These are phyloP conservation scores for Fistulifera solaris DNA, from an alignment of 108 stramenopile species.

Conservation along the genomic window DNA sequence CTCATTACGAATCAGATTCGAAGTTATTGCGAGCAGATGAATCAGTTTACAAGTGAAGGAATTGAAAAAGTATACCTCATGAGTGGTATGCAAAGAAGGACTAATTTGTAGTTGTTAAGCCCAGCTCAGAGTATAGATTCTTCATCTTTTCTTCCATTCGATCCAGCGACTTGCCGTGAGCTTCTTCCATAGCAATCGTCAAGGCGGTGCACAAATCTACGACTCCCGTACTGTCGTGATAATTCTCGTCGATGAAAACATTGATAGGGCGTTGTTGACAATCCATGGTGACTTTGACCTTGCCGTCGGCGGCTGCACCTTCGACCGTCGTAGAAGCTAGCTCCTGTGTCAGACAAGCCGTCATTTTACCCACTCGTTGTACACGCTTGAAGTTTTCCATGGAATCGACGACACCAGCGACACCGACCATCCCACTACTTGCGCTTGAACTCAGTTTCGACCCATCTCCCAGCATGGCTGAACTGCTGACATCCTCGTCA, in stretches of 20 bases:
- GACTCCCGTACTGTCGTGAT: slow-evolving; percentile 9
- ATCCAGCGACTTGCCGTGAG: slow-evolving; percentile 21
- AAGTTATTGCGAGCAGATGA: slow-evolving; percentile 90
- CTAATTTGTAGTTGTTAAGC: slow-evolving; percentile 4
- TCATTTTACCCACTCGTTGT: slow-evolving; percentile 27
- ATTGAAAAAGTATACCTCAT: slow-evolving; percentile 88
- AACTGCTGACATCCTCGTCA: background rate
- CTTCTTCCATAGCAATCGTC: slow-evolving; percentile 36
- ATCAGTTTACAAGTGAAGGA: slow-evolving; percentile 73
- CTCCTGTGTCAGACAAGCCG: slow-evolving; percentile 21
- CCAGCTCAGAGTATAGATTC: slow-evolving; percentile 27
- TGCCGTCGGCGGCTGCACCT: slow-evolving; percentile 36
- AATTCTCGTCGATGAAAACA: slow-evolving; percentile 32
- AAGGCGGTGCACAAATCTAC: slow-evolving; percentile 17
- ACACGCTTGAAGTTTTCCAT: slow-evolving; percentile 31
- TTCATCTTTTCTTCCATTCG: slow-evolving; percentile 44
- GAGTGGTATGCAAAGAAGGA: slow-evolving; percentile 79
- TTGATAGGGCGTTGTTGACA: slow-evolving; percentile 28
- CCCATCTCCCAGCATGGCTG: background rate
- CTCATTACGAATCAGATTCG: slow-evolving; percentile 88
- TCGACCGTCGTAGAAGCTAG: slow-evolving; percentile 24
- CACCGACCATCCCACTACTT: slow-evolving; percentile 6
- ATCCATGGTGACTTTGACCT: slow-evolving; percentile 32
- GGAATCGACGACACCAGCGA: slow-evolving; percentile 25
- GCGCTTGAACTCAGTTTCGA: background rate